Conservation (phyloP, 2,329 filamentous ascomycete species). For the Monilinia aucupariae region DNA sequence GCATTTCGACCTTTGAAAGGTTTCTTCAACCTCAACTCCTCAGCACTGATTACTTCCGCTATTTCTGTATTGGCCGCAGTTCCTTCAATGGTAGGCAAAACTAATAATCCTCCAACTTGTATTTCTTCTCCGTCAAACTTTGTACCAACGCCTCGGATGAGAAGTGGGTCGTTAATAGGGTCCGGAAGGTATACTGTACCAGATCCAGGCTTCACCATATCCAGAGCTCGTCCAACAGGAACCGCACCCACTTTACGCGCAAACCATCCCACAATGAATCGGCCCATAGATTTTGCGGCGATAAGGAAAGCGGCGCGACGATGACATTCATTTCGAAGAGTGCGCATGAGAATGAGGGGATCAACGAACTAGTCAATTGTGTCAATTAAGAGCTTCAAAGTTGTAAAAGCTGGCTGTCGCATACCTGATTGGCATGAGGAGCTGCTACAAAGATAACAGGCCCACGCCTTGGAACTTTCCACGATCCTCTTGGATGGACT, state of each 20-base stretch:
- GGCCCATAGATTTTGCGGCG: conserved; percentile 89
- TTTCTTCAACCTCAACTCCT: conserved; percentile 81
- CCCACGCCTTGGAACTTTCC: conserved; percentile 84
- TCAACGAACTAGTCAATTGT: conserved; percentile 71
- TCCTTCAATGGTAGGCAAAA: conserved; percentile 79
- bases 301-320: conserved; percentile 89
- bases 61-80: conserved; percentile 76
- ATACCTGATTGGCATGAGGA: conserved; percentile 90
- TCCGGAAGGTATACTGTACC: conserved; percentile 87
- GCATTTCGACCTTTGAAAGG: conserved; percentile 74
- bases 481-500: conserved; percentile 88
- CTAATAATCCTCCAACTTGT: conserved; percentile 75
- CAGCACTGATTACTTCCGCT: conserved; percentile 68
- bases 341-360: conserved; percentile 86
- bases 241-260: conserved; percentile 83
- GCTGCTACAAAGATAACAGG: conserved; percentile 94
- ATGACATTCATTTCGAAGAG: conserved; percentile 74
- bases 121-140: conserved; percentile 70
- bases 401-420: conserved; percentile 27
- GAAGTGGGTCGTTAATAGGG: conserved; percentile 67
- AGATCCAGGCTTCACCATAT: conserved; percentile 71
- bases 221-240: conserved; percentile 87
- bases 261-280: conserved; percentile 80
- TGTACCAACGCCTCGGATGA: conserved; percentile 62
- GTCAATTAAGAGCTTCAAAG: conserved; percentile 14